A percentile compares a stretch with the other conserved stretches of the same genome.
phyloP scores from a whole-genome alignment of 176 grass and related monocot species.

The Oryza glumipatula region DNA sequence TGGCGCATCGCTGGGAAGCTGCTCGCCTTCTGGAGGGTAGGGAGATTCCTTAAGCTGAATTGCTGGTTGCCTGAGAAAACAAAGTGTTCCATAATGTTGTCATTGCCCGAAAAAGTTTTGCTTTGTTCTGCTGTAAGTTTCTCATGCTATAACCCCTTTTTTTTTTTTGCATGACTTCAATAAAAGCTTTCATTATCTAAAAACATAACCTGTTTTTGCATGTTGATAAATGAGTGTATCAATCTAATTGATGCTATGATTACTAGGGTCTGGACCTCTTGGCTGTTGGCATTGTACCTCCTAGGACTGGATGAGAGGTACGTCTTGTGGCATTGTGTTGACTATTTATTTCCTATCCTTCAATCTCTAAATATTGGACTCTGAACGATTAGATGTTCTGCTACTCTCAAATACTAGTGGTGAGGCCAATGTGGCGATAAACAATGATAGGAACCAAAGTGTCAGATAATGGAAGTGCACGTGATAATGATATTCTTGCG shows the following conservation, averaged over 20 bases:
- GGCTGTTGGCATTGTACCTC: constrained; percentile 30
- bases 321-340: not conserved
- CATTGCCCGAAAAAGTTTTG: not conserved
- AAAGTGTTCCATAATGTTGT: constrained; percentile 18
- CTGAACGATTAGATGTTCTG: not conserved
- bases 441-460: not conserved
- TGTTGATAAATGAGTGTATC: constrained; percentile 3
- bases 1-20: constrained; percentile 25
- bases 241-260: constrained; percentile 15
- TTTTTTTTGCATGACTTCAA: no score
- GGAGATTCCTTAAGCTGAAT: constrained; percentile 37
- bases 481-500: not conserved
- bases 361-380: constrained; percentile 25
- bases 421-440: not conserved
- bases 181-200: no score
- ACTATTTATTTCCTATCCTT: constrained; percentile 16
- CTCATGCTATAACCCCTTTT: not conserved
- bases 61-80: constrained; percentile 47
- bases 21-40: constrained; percentile 63
- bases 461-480: not conserved
- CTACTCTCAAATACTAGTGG: not conserved
- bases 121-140: constrained; percentile 4
- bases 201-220: not conserved
- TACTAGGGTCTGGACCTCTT: constrained; percentile 30
- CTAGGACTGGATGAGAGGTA: constrained; percentile 18